Base-by-base conservation (phyloP, 768 basidiomycete species). In the Galerina marginata region DNA sequence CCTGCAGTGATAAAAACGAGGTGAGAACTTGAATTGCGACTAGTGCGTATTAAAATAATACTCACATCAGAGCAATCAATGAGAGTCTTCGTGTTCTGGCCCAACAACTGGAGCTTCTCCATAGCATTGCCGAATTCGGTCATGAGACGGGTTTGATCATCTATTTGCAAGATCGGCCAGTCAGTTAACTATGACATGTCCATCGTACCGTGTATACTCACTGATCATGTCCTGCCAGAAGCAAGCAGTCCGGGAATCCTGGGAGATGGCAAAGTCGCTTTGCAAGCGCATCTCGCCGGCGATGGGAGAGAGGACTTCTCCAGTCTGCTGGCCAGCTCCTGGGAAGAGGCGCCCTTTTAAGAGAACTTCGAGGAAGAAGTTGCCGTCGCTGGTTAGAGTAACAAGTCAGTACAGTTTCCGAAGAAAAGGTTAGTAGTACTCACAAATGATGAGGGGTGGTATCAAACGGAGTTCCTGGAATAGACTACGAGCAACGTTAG, bases 31-130 rank as follows among this genome's bases (percentile, higher is more conserved):
- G 16, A 25, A 14, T 10, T 2, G 9, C 10, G 14, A 7, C 6
- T 29, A 54, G 1, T 12, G 7, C 20, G 20, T 20, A 20, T 20
- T 5, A 11, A 4, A 14, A 53, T 14, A 20, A 3, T 1, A 14
- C 58, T 0, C n/a, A 59, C 74, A 51, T 77, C 75, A 7, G 75
- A 76, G 68, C 77, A 79, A 65, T 77, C 77, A 52, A 75, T 66
- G 51, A 78, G 64, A 16, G 45, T 55, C 60, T 72, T 65, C 47
- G 75, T 33, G 29, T 33, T 33, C 29, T 33, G 74, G 36, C 74
- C 75, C 44, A 76, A 60, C 39, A 75, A 67, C 23, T 72, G 69
- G 29, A 77, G 67, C 67, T 75, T 77, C 9, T 68, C 69, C 73
- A 76, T 76, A 3, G 74, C 77, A 48, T 57, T 54, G 49, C 65